Base-by-base conservation (phyloP, 257 asterid species). In the Henckelia pumila region DNA sequence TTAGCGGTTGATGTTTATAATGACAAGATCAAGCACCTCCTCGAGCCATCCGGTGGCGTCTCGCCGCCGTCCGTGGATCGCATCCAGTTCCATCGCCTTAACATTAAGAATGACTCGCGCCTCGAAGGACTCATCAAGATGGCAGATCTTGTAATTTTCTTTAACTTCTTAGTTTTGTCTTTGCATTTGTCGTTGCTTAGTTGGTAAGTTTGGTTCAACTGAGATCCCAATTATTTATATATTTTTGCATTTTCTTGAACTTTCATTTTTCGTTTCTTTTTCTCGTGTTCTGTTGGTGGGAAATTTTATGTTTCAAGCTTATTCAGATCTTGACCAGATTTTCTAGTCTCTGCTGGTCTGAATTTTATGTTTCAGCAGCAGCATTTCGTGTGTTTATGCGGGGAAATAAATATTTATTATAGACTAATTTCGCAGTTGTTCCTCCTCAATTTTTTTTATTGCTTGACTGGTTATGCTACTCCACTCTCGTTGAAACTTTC, bases 41-140 rank as follows among this genome's bases (percentile, higher is more conserved):
- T 30, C 1, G 35, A 30, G 35, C 35, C 35, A 1, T 30, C 35
- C 1, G 35, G 35, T 6, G 9, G 35, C 9, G 9, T 30, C 2
- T 30, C 35, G 9, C 9, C 35, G 35, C 35, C 6, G 6, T n/a
- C n/a, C n/a, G n/a, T n/a, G n/a, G n/a, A n/a, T n/a, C 35, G 35
- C 35, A 30, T 30, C 35, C 35, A 30, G 35, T 30, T 30, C 7
- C 35, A 30, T 30, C 81, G 85, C 20, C 67, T 82, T 66, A 82
- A 82, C 44, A 79, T 83, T n/a, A 83, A 83, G 75, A 83, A 83
- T 40, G 88, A 83, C 61, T 83, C 88, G 37, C 80, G 88, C 69
- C 88, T 80, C 52, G 85, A 82, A 80, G 88, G 88, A 58, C 80
- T 82, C 67, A 80, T 82, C 71, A 80, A 80, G 56, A 80, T 77